Base-by-base conservation (phyloP, 1,139 yeast genomes). In the Meyerozyma elateridarum region DNA sequence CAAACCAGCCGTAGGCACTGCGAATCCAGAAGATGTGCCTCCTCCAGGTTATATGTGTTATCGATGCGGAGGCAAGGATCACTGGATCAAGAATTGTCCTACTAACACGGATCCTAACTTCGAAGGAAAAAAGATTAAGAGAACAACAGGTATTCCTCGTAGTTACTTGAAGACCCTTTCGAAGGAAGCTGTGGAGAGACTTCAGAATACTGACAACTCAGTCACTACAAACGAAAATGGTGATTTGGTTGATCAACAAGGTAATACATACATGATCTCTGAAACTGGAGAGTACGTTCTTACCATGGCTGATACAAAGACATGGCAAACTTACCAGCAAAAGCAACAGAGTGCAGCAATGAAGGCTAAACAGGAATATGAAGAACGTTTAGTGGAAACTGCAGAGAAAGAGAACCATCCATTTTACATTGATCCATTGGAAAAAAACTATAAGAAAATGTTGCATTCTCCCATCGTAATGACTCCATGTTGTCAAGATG, bases 81-180 rank as follows among this genome's bases (percentile, higher is more conserved):
- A 91, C 56, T 89, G 95, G 91, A 89, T 93, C 41, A 85, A 85
- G 49, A 87, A 88, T 45, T 91, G 98, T 63, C 98, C 98, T 1
- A 87, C 95, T 2, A 84, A 85, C 46, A 78, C 77, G 35, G 98
- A 91, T 56, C 95, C 96, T 4, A 84, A 79, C 47, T 88, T 88
- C 72, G 97, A 91, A 52, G 95, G 95, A 18, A 85, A 85, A 51
- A 73, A 94, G 42, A 82, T 91, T 31, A 80, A 87, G 51, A 74
- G 95, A 48, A 89, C 97, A 0, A 91, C 98, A 0, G 99, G 99
- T 77, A 91, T 91, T 51, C 99, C 99, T 4, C 82, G 84, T 56
- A 82, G 94, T 28, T 88, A 88, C 57, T 74, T 91, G 56, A 84
- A 87, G 46, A 83, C 95, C 0, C 80, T 85, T 8, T 60, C 70